These are phyloP conservation scores for Naganishia friedmannii DNA, from an alignment of 768 basidiomycete genomes.

Conservation along the genomic window DNA sequence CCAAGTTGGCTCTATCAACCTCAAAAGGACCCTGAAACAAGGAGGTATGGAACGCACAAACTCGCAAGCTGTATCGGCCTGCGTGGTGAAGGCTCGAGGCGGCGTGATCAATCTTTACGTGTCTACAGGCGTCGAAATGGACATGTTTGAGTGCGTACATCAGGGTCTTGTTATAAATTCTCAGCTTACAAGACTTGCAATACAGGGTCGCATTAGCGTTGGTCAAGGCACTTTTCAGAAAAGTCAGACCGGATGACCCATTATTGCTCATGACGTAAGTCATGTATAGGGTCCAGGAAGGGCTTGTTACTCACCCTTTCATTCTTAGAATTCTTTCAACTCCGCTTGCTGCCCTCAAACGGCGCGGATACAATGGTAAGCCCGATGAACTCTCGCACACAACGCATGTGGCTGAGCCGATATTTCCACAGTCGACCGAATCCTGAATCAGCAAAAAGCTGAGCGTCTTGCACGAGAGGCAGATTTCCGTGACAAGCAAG, in stretches of 20 bases:
- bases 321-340: slow-evolving; percentile 69
- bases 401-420: not conserved
- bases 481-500: slow-evolving; percentile 26
- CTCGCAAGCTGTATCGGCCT: slow-evolving; percentile 33
- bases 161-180: not conserved
- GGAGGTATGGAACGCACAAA: slow-evolving; percentile 31
- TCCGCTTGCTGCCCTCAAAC: slow-evolving; percentile 72
- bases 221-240: slow-evolving; percentile 72
- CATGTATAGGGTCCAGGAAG: no score
- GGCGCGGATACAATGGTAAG: slow-evolving; percentile 59
- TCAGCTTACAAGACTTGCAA: slow-evolving; percentile 3
- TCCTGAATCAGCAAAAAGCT: slow-evolving; percentile 76
- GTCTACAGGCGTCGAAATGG: slow-evolving; percentile 68
- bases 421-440: slow-evolving; percentile 71
- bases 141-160: slow-evolving; percentile 83
- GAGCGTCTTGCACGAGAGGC: slow-evolving; percentile 56
- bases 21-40: slow-evolving; percentile 41
- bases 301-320: not conserved
- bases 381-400: not conserved
- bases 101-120: slow-evolving; percentile 63
- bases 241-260: slow-evolving; percentile 78
- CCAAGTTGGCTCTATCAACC: slow-evolving; percentile 42
- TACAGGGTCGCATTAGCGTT: slow-evolving; percentile 77
- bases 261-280: slow-evolving; percentile 75
- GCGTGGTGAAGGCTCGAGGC: slow-evolving; percentile 30